phyloP scores from a whole-genome alignment of 202 grass and related monocot species.

The Elaeis oleifera region DNA sequence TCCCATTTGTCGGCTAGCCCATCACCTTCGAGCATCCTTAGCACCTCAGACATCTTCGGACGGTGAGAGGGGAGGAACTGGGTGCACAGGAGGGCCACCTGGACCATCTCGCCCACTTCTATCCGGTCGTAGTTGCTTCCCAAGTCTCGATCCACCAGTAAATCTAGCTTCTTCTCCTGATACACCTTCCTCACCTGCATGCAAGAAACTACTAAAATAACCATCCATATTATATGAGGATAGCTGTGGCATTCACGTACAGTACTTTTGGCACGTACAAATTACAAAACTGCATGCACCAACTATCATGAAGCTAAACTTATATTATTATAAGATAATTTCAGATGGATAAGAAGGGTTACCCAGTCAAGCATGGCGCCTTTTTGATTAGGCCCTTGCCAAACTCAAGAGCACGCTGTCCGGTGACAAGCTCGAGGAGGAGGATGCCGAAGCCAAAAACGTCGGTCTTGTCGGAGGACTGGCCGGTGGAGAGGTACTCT shows the following conservation, averaged over 20 bases:
- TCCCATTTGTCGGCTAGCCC: constrained; percentile 19
- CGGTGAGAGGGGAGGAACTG: constrained; percentile 14
- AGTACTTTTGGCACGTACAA: too few species aligned
- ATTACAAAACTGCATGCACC: too few species aligned
- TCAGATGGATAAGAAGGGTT: background rate
- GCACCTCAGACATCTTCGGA: constrained; percentile 16
- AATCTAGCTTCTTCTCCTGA: constrained; percentile 8
- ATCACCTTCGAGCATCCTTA: constrained; percentile 22
- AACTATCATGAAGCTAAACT: too few species aligned
- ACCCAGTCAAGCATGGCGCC: constrained; percentile 19
- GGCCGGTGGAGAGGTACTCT: constrained; percentile 19
- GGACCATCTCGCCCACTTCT: constrained; percentile 20
- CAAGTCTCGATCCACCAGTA: constrained; percentile 9
- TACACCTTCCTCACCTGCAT: constrained; percentile 19
- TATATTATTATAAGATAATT: too few species aligned
- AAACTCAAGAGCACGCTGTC: constrained; percentile 17
- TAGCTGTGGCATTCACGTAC: too few species aligned
- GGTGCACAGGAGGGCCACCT: constrained; percentile 14
- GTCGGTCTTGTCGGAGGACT: constrained; percentile 22
- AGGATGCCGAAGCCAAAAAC: constrained; percentile 21
- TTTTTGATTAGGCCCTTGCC: constrained; percentile 13
- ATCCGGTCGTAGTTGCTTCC: constrained; percentile 18
- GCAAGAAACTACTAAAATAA: background rate
- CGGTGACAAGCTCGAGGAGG: constrained; percentile 15
- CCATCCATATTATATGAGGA: too few species aligned